Base-by-base conservation (phyloP, 169 alveolate genomes). In the Cryptosporidium viatorum region DNA sequence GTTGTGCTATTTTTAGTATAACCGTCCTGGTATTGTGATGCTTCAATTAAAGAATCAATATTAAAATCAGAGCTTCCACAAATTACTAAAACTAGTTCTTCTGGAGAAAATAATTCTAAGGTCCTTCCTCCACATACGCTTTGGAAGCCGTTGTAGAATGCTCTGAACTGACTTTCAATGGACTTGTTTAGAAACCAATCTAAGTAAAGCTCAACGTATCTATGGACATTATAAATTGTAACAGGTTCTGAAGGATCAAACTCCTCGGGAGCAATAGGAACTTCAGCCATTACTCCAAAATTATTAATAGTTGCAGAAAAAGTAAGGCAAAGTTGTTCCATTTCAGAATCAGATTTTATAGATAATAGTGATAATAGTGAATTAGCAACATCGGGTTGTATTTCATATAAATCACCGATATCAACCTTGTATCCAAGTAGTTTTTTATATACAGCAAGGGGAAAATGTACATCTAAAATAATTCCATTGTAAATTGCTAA, bases 401-500 rank as follows among this genome's bases (percentile, higher is more conserved):
- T 86, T 80, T 95, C 96, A 74, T 92, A 86, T 67, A 97, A 59
- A 80, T 97, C 99, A 23, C 94, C 94, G 33, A 95, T 85, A 21
- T 75, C 84, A 14, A 94, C 86, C 48, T 94, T 84, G 51, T 92
- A 86, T 8, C 94, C 96, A 16, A 95, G 86, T 60, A 97, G 92
- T 86, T 95, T 95, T 91, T 95, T 96, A 86, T 95, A 97, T 71
- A 95, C 93, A 45, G 93, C 96, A 58, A 93, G 91, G 1, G 98
- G 99, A 48, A 97, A 95, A 71, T 94, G 93, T 1, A 96, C 92
- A 87, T 95, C 97, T 70, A 97, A 91, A 5, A 95, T 92, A 29
- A 95, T 93, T 51, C 93, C 86, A 86, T 97, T 97, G 92, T 94
- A 96, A 18, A 96, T 95, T 0, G 98, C 98, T 33, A 97, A 92